Conservation (phyloP, 2,329 filamentous ascomycete genomes). For the Apiospora kogelbergensis region DNA sequence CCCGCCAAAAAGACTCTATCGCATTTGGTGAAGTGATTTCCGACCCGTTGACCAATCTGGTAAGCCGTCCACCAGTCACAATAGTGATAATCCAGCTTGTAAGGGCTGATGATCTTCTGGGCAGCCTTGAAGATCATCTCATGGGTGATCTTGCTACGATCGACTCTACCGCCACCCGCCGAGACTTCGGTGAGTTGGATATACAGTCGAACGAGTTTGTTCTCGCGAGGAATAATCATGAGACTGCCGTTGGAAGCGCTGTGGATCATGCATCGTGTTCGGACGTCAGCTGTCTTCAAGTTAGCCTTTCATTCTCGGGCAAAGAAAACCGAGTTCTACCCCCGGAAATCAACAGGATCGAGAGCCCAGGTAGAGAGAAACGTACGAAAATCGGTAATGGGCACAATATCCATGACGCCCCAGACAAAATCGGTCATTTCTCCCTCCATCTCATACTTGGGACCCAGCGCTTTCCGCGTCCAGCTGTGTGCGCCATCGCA, state of each 20-base stretch:
- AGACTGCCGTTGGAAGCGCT: slow-evolving; percentile 55
- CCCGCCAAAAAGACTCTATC: slow-evolving; percentile 69
- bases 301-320: not conserved
- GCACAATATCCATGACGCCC: slow-evolving; percentile 44
- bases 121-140: slow-evolving; percentile 63
- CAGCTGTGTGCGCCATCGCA: slow-evolving; percentile 69
- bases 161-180: slow-evolving; percentile 47
- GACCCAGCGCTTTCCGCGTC: slow-evolving; percentile 57
- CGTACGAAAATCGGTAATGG: slow-evolving; percentile 51
- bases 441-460: slow-evolving; percentile 50
- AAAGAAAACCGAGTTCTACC: not conserved
- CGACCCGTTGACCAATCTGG: slow-evolving; percentile 66
- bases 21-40: slow-evolving; percentile 52
- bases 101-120: slow-evolving; percentile 65
- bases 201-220: slow-evolving; percentile 62
- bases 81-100: slow-evolving; percentile 63
- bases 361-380: not conserved
- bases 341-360: not conserved
- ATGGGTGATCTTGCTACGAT: slow-evolving; percentile 62
- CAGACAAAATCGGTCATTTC: slow-evolving; percentile 53
- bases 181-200: slow-evolving; percentile 58
- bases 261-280: slow-evolving; percentile 58
- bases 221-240: slow-evolving; percentile 66
- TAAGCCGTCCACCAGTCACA: slow-evolving; percentile 64
- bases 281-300: slow-evolving; percentile 46